Evolutionary conservation across 257 asterid genomes (phyloP).

Genomic region (Nicotiana attenuata): DNA sequence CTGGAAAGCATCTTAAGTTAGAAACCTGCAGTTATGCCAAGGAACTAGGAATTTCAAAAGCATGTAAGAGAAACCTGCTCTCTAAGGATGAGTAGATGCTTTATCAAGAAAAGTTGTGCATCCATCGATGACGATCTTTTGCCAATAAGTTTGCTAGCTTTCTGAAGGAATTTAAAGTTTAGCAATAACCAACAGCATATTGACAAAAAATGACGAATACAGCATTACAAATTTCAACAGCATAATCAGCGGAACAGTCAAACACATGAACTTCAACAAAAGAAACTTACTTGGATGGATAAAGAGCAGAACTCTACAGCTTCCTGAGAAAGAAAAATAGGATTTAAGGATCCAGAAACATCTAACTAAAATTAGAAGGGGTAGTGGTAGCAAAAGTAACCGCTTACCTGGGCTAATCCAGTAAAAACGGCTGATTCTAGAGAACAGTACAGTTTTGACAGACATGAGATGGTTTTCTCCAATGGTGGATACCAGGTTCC

Average conservation of each 20-base stretch:
- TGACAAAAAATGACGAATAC: conserved; percentile 14
- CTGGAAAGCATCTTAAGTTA: conserved; percentile 46
- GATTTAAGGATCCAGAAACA: conserved; percentile 15
- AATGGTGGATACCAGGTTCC: conserved; percentile 94
- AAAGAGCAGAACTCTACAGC: conserved; percentile 87
- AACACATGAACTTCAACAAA: not conserved
- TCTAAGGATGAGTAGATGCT: conserved; percentile 90
- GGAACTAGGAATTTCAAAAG: conserved; percentile 2
- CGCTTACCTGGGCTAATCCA: conserved; percentile 90
- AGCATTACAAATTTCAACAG: conserved; percentile 11
- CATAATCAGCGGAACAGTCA: not conserved
- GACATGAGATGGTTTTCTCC: conserved; percentile 92
- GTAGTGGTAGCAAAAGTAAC: conserved; percentile 15
- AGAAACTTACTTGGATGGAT: conserved; percentile 75
- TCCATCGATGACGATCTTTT: conserved; percentile 84
- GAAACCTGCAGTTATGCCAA: conserved; percentile 6
- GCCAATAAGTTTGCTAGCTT: conserved; percentile 79
- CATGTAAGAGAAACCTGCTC: conserved; percentile 43
- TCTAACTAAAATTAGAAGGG: not conserved
- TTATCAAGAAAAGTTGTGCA: conserved; percentile 86
- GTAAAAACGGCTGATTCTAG: conserved; percentile 87
- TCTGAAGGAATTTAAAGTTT: conserved; percentile 42
- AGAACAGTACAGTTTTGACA: conserved; percentile 85
- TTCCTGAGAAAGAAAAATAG: conserved; percentile 51
- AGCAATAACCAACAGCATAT: conserved; percentile 19